A percentile compares a stretch with the other conserved stretches of the same genome.
phyloP scores from a whole-genome alignment of 768 basidiomycete genomes.

The Amanita polypyramis region DNA sequence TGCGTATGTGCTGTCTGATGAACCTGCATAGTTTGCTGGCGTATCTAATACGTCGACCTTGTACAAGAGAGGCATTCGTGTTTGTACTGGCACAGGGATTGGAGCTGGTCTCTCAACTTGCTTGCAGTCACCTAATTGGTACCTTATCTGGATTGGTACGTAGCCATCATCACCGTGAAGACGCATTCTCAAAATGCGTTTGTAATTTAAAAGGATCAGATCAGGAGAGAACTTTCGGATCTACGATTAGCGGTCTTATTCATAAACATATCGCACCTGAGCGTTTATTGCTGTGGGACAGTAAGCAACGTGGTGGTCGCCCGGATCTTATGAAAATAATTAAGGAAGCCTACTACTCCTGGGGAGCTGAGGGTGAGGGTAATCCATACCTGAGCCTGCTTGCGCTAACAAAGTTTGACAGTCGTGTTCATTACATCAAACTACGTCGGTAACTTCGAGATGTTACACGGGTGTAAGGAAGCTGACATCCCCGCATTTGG shows the following conservation, averaged over 20 bases:
- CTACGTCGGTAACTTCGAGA: slow-evolving; percentile 65
- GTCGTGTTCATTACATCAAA: slow-evolving; percentile 85
- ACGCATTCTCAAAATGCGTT: slow-evolving; percentile 5
- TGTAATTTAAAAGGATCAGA: slow-evolving; percentile 46
- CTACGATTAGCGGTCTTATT: slow-evolving; percentile 65
- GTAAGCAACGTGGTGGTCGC: slow-evolving; percentile 60
- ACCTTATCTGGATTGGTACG: slow-evolving; percentile 69
- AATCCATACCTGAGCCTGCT: neutral
- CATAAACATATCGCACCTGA: slow-evolving; percentile 63
- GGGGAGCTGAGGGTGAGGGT: slow-evolving; percentile 56
- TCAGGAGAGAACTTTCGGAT: slow-evolving; percentile 68
- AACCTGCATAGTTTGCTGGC: slow-evolving; percentile 50
- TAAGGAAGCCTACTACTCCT: slow-evolving; percentile 55
- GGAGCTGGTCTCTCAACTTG: slow-evolving; percentile 73
- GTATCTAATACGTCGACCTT: slow-evolving; percentile 72
- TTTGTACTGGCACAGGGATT: slow-evolving; percentile 77
- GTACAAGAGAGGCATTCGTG: slow-evolving; percentile 72
- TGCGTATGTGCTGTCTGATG: neutral
- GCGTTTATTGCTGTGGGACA: slow-evolving; percentile 70
- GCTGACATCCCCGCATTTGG: slow-evolving; percentile 59
- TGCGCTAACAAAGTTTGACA: slow-evolving; percentile 13
- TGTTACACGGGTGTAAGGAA: slow-evolving; percentile 70
- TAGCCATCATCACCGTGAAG: slow-evolving; percentile 1
- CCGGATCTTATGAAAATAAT: slow-evolving; percentile 72
- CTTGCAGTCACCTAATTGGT: slow-evolving; percentile 69